Evolutionary conservation across 108 stramenopile species (phyloP).

Genomic region (Pseudonitzschia pungens): DNA sequence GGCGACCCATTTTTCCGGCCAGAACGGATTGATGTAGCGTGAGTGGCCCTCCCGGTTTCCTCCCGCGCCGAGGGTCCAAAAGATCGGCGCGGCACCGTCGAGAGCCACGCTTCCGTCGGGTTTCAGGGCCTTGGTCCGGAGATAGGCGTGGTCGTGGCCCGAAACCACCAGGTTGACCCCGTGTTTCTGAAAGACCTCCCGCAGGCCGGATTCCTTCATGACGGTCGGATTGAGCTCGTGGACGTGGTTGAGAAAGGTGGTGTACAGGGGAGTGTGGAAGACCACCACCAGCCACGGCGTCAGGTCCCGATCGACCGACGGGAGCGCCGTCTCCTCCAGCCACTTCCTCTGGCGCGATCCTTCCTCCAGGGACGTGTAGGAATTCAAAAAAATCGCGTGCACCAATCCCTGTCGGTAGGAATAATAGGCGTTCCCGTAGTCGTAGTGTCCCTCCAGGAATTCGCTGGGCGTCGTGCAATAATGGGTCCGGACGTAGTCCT

Average conservation of each 20-base stretch:
- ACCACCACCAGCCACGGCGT: slow-evolving; percentile 86
- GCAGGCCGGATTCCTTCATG: slow-evolving; percentile 52
- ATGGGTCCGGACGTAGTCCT: slow-evolving; percentile 23
- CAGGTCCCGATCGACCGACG: slow-evolving; percentile 55
- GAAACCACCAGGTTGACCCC: slow-evolving; percentile 84
- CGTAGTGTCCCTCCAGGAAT: slow-evolving; percentile 54
- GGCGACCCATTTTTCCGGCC: slow-evolving; percentile 82
- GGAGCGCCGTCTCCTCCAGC: slow-evolving; percentile 36
- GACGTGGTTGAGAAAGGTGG: slow-evolving; percentile 71
- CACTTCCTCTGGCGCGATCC: slow-evolving; percentile 69
- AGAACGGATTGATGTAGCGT: slow-evolving; percentile 42
- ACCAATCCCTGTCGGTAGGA: slow-evolving; percentile 69
- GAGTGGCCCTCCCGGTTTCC: slow-evolving; percentile 83
- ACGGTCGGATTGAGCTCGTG: slow-evolving; percentile 55
- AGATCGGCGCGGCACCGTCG: slow-evolving; percentile 54
- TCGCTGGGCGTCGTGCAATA: slow-evolving; percentile 32
- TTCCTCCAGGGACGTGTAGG: slow-evolving; percentile 52
- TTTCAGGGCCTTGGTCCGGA: slow-evolving; percentile 64
- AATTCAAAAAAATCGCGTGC: slow-evolving; percentile 75
- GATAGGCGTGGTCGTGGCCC: slow-evolving; percentile 93
- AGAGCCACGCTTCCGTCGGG: slow-evolving; percentile 35
- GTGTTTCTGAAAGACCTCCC: slow-evolving; percentile 71
- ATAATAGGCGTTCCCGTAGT: slow-evolving; percentile 86
- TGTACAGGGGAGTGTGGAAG: slow-evolving; percentile 83
- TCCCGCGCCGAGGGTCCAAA: slow-evolving; percentile 91